Evolutionary conservation across 192 early-diverging fungal genomes (phyloP), one percentile per base, ranked within the genome.

Genomic region (Cladochytrium replicatum): DNA sequence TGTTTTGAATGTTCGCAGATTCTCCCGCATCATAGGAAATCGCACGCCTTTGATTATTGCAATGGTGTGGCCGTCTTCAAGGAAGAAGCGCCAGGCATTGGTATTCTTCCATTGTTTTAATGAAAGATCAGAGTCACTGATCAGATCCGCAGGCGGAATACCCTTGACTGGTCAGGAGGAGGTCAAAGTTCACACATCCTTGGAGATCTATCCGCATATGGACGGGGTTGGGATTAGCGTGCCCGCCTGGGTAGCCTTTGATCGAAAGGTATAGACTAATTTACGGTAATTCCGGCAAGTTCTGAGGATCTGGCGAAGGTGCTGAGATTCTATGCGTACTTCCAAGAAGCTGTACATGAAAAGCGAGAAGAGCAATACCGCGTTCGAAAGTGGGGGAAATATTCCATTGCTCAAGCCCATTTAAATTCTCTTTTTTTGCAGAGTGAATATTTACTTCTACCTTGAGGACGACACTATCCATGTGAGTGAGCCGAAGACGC

Each of bases 401-500:
- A 42, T 41, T 17, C 41, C 45, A 15, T 43, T 9, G 17, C 31
- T 1, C n/a, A 52, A 27, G 17, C 15, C 31, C 0, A 23, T 50
- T 9, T 11, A 3, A 29, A 9, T 30, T 13, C 15, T 50, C 5
- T n/a, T 0, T 1, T 27, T 7, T 8, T 1, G n/a, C 21, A 74
- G 72, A 45, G 76, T 77, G 38, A 72, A 74, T 49, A 71, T 80
- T 22, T 72, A 74, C 50, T 80, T 72, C 50, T 80, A 74, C 41
- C 58, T 78, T 19, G 75, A 81, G 54, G 78, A 81, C 57, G 73
- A 78, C 46, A 69, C 78, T 4, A 72, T 81, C 17, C 66, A 75
- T 32, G 78, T 81, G 23, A 74, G 65, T 57, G 78, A 81, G 60
- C 78, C 78, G 2, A 66, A 66, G 40, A 60, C 57, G 24, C 52